Evolutionary conservation across 2,329 filamentous ascomycete species (phyloP), one percentile per base, ranked within the genome.

Genomic region (Microsporum canis): DNA sequence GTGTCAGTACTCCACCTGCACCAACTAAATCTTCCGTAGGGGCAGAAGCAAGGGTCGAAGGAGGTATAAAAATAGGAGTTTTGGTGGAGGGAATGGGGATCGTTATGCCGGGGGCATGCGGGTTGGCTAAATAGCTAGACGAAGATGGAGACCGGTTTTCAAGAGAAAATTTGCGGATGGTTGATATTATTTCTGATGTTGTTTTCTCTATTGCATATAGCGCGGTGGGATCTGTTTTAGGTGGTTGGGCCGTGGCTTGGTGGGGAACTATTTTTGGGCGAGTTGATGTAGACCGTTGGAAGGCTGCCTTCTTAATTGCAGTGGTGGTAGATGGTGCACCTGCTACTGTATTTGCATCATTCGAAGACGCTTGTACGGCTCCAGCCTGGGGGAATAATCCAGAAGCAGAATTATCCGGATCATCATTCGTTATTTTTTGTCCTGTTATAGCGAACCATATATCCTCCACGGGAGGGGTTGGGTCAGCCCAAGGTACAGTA

Each of bases 371-470:
- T 39, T 58, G 63, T 38, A 3, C 33, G n/a, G 23, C 7, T 12
- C 23, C 27, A 27, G n/a, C 10, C 7, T 29, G 34, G 27, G 29
- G 10, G 12, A 56, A 31, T 36, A 38, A 55, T 6, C 27, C 59
- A 23, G 36, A 60, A 38, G 6, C 58, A 31, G 10, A 66, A 65
- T 17, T 33, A 29, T 0, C 10, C 6, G 49, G 36, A 10, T 41
- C 36, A 6, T 57, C 55, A 8, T 67, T 63, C 39, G 71, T 67
- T 41, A 75, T 67, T 3, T 70, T 64, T 33, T 74, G 67, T 49
- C 76, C 76, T 17, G 77, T 78, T 8, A 79, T 67, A 1, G 83
- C 81, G 45, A 82, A 79, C 82, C 83, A 87, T 65, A 87, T 86
- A 47, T 81, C 78, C 49, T 81, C 78, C 62, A 77, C 77, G 8